Conservation (phyloP, 148 eudicot species). For the Rheum nobile region DNA sequence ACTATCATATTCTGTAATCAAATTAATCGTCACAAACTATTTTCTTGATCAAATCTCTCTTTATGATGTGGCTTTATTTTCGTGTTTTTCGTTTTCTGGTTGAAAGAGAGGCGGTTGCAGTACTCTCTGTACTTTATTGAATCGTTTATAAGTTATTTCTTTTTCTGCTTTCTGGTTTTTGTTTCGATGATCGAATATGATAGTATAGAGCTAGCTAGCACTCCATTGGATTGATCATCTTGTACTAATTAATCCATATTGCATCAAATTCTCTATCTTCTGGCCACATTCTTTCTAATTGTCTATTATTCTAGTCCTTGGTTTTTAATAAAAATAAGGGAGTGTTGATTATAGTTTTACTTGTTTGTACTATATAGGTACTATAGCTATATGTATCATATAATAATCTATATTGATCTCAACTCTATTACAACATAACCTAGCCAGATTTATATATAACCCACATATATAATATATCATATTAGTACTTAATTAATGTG, state of each 20-base stretch:
- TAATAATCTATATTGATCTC: too few relatives aligned
- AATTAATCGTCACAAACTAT: not conserved
- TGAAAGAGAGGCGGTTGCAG: too few relatives aligned
- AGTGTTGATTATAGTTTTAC: too few relatives aligned
- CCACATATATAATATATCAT: too few relatives aligned
- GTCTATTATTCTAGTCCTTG: not conserved
- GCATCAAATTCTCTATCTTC: not conserved
- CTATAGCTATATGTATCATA: not conserved
- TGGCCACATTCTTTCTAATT: not conserved
- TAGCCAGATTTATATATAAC: not conserved
- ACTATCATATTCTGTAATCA: not conserved
- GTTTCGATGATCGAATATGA: too few relatives aligned
- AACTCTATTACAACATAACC: not conserved
- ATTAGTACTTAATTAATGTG: too few relatives aligned
- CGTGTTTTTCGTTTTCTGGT: not conserved
- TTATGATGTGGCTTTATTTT: not conserved
- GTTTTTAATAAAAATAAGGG: not conserved
- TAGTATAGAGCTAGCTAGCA: too few relatives aligned
- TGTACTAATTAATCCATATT: not conserved
- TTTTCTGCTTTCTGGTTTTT: too few relatives aligned
- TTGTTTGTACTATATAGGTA: not conserved
- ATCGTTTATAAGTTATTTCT: too few relatives aligned
- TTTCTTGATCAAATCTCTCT: not conserved
- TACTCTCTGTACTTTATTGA: too few relatives aligned
- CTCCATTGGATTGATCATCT: not conserved